These are phyloP conservation scores for Sarcodon sp. DNA, from an alignment of 768 basidiomycete genomes.

Conservation along the genomic window DNA sequence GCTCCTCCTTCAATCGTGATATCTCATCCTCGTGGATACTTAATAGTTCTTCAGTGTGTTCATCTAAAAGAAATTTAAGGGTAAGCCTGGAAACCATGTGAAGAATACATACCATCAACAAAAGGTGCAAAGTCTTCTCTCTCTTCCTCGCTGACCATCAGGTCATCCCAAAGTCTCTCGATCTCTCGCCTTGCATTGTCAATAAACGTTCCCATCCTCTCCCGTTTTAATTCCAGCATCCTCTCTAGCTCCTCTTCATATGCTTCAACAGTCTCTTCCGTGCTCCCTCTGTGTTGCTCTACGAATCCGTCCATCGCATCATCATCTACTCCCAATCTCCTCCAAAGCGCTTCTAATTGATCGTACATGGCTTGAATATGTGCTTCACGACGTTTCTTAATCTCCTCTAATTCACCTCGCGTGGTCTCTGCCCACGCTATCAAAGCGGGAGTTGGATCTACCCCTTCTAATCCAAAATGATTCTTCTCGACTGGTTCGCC, in stretches of 20 bases:
- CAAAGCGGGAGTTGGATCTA: constrained; percentile 71
- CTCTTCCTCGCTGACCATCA: constrained; percentile 80
- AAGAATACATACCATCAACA: constrained; percentile 51
- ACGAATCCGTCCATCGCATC: constrained; percentile 87
- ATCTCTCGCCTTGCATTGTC: constrained; percentile 75
- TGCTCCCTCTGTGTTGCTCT: constrained; percentile 73
- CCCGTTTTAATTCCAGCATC: constrained; percentile 81
- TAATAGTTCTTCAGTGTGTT: constrained; percentile 82
- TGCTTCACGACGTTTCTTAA: constrained; percentile 62
- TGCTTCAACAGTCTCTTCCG: constrained; percentile 59
- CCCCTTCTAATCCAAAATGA: constrained; percentile 50
- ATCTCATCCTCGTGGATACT: constrained; percentile 81
- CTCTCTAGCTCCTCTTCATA: constrained; percentile 87
- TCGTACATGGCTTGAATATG: constrained; percentile 93
- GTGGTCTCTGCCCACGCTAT: constrained; percentile 55
- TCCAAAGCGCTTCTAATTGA: constrained; percentile 85
- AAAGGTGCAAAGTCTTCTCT: constrained; percentile 71
- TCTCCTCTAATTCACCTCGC: constrained; percentile 48
- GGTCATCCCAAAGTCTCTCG: constrained; percentile 65
- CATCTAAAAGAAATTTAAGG: constrained; percentile 32
- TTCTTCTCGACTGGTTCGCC: constrained; percentile 28
- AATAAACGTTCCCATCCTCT: constrained; percentile 80
- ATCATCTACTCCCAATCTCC: constrained; percentile 68
- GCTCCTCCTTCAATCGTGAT: constrained; percentile 67
- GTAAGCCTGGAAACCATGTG: background rate